Conservation (phyloP, 148 eudicot genomes). For the Chenopodium berlandieri region DNA sequence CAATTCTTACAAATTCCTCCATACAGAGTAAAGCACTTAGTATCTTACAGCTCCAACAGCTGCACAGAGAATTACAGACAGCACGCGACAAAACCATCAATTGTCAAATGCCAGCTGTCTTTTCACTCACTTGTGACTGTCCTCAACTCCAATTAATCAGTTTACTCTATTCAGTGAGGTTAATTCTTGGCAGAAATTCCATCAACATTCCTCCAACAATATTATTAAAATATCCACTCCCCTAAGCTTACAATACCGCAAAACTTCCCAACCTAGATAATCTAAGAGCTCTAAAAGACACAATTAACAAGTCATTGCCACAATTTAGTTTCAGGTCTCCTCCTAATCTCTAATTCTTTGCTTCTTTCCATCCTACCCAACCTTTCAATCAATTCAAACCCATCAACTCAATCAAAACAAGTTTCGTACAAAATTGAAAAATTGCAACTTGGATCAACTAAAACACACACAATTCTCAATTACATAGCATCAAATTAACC, state of each 20-base stretch:
- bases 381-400: neutral
- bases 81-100: neutral
- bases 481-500: neutral
- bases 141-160: neutral
- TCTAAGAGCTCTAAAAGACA: neutral
- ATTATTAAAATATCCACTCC: neutral
- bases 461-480: neutral
- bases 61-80: neutral
- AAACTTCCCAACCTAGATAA: neutral
- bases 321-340: neutral
- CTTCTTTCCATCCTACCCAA: neutral
- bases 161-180: neutral
- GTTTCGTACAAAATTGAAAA: neutral
- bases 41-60: neutral
- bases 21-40: neutral
- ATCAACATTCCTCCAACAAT: neutral
- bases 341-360: neutral
- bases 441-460: neutral
- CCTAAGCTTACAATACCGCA: neutral
- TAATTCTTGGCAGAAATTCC: neutral
- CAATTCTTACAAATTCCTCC: neutral
- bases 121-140: neutral
- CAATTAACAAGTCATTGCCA: neutral
- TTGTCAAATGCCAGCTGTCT: neutral
- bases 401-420: neutral